phyloP scores from a whole-genome alignment of 805 yeast species.

The Ogataea chonburiensis region DNA sequence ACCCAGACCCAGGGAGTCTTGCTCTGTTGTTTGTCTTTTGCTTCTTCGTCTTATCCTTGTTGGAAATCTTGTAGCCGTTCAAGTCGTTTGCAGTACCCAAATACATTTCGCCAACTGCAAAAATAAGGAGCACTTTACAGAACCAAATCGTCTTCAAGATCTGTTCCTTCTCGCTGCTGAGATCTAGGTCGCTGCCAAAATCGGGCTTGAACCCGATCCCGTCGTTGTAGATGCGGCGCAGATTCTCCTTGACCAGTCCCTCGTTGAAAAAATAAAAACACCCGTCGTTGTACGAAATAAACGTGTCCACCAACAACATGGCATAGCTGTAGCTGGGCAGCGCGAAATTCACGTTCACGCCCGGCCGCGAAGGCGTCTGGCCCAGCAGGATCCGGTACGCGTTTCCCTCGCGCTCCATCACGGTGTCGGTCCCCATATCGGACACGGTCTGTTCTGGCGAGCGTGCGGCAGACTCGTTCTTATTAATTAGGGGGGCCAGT shows the following conservation, averaged over 20 bases:
- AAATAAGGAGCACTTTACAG: conserved; percentile 68
- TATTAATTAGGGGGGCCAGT: conserved; percentile 26
- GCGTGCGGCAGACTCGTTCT: conserved; percentile 1
- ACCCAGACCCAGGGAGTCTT: conserved; percentile 74
- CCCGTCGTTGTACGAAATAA: conserved; percentile 77
- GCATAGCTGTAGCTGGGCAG: conserved; percentile 78
- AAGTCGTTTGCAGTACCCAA: conserved; percentile 69
- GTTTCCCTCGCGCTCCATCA: conserved; percentile 71
- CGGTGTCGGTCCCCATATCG: conserved; percentile 54
- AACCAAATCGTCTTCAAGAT: conserved; percentile 78
- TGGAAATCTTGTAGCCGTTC: conserved; percentile 45
- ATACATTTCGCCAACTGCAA: conserved; percentile 82
- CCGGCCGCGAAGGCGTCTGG: conserved; percentile 65
- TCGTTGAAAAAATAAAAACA: conserved; percentile 84
- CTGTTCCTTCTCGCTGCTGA: conserved; percentile 44
- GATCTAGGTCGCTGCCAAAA: conserved; percentile 27
- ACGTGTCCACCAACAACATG: conserved; percentile 69
- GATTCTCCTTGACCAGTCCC: conserved; percentile 67
- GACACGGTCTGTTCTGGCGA: conserved; percentile 5
- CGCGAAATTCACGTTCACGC: conserved; percentile 66
- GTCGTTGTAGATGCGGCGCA: conserved; percentile 61
- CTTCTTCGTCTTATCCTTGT: conserved; percentile 23
- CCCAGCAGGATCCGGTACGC: conserved; percentile 71
- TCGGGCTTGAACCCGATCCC: conserved; percentile 32
- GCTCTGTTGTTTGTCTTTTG: conserved; percentile 27